Base-by-base conservation (phyloP, 495 filamentous ascomycete genomes). In the Neurospora sp. region DNA sequence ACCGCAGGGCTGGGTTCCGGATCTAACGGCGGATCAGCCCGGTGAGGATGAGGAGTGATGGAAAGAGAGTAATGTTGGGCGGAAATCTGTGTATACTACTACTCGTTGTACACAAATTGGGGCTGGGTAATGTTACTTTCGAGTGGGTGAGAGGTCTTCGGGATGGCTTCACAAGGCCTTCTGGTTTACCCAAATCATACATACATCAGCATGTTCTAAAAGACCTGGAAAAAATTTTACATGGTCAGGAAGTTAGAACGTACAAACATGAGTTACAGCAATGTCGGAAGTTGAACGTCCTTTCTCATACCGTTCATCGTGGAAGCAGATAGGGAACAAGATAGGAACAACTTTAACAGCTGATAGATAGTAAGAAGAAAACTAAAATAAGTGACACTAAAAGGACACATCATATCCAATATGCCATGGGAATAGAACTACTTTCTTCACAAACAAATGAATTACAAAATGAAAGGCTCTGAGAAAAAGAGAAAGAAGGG, bases 1-100 rank as follows among this genome's bases (percentile, higher is more conserved):
- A 72, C 96, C 96, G 4, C 91, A 90, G 75, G 96, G 96, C 6
- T 98, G 96, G 96, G 88, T 93, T 75, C 96, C 95, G 35, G 95
- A 97, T 82, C 77, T 94, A 74, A 86, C 74, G 5, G 71, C 14
- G 12, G 77, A 80, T 39, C 75, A 78, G 31, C 69, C 68, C 5
- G 77, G 53, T 6, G 53, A 65, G 1, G 53, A 65, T 16, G 53
- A 65, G 27, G 53, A 65, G 53, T 44, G 7, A 59, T 27, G 22
- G 7, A 31, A 31, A 61, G 22, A 8, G 10, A 31, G 27, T 31
- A 31, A 31, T 31, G 5, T 8, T 9, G 6, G 42, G 4, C 14
- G 40, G 14, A 4, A 42, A 42, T 6, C 0, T 6, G 4, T 53
- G n/a, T 53, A n/a, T 3, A 10, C 10, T 4, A 22, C 10, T 22